Evolutionary conservation across 2,329 filamentous ascomycete species (phyloP).

Genomic region (Penicillium fuscoglaucum): DNA sequence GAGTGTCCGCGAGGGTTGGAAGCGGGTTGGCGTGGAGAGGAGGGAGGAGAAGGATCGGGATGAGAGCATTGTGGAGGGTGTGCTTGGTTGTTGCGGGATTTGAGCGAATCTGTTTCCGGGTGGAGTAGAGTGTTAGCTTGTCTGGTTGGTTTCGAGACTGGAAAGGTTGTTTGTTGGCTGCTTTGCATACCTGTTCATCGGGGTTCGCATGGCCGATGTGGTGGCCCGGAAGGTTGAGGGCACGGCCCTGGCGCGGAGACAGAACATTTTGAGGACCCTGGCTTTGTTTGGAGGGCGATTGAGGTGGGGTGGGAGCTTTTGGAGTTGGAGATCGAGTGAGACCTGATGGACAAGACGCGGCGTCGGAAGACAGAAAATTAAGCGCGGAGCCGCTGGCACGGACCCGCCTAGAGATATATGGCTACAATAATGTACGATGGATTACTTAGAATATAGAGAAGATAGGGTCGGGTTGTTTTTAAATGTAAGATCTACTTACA

Average conservation of each 20-base stretch:
- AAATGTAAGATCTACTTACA: neutral
- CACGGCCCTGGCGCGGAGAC: slow-evolving; percentile 36
- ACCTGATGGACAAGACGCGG: slow-evolving; percentile 17
- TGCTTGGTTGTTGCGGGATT: slow-evolving; percentile 23
- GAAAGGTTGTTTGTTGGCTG: neutral
- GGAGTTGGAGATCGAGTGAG: slow-evolving; percentile 9
- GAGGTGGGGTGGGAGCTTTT: slow-evolving; percentile 1
- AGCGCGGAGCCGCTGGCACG: slow-evolving; percentile 35
- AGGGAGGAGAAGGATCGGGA: slow-evolving; percentile 44
- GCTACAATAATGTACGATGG: neutral
- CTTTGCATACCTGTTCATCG: slow-evolving; percentile 26
- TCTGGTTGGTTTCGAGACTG: slow-evolving; percentile 6
- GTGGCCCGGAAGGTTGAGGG: slow-evolving; percentile 30
- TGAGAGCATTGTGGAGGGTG: slow-evolving; percentile 35
- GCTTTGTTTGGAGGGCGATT: neutral
- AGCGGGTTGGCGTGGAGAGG: slow-evolving; percentile 32
- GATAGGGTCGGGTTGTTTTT: neutral
- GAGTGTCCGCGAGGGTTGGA: slow-evolving; percentile 32
- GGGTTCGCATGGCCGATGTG: slow-evolving; percentile 25
- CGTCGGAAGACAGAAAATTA: slow-evolving; percentile 35
- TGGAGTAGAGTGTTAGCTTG: slow-evolving; percentile 9
- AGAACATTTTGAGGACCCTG: slow-evolving; percentile 32
- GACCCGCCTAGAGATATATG: slow-evolving; percentile 24
- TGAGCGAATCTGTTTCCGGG: slow-evolving; percentile 15
- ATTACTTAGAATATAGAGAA: neutral